Conservation (phyloP, 805 yeast genomes). For the Pachysolen tannophilus region DNA sequence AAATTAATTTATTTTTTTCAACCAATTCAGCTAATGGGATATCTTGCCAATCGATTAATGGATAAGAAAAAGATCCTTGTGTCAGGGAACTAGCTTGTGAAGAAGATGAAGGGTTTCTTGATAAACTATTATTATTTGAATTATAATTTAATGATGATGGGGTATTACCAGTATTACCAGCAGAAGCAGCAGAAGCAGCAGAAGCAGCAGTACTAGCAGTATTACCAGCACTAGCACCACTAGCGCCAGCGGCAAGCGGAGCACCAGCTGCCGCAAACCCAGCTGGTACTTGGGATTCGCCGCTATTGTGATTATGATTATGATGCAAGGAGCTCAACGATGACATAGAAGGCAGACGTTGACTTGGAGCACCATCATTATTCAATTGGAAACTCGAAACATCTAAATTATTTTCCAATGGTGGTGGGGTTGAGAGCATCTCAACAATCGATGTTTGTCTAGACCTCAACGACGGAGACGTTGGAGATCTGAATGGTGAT, state of each 20-base stretch:
- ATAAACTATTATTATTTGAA: constrained; percentile 13
- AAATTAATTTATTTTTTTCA: constrained; percentile 68
- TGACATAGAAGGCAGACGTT: no score
- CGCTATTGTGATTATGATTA: no score
- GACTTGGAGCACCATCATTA: no score
- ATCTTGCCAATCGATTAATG: constrained; percentile 59
- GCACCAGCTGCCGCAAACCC: constrained; percentile 8
- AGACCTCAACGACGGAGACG: constrained; percentile 24
- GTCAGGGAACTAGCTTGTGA: constrained; percentile 16
- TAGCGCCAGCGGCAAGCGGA: constrained; percentile 12
- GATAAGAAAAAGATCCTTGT: constrained; percentile 20
- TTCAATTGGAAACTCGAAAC: constrained; percentile 11
- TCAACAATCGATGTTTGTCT: constrained; percentile 69
- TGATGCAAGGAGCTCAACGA: no score
- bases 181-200: constrained; percentile 2
- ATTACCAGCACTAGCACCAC: constrained; percentile 7
- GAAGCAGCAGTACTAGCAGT: constrained; percentile 3
- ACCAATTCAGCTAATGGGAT: constrained; percentile 66
- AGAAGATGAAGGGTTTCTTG: constrained; percentile 29
- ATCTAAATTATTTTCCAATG: constrained; percentile 24
- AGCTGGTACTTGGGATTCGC: no score
- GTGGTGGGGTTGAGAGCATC: constrained; percentile 70
- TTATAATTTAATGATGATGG: no score
- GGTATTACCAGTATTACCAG: constrained; percentile 1
- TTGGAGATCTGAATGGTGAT: constrained; percentile 29